Conservation (phyloP, 2,329 filamentous ascomycete species). For the Orbilia javanica region DNA sequence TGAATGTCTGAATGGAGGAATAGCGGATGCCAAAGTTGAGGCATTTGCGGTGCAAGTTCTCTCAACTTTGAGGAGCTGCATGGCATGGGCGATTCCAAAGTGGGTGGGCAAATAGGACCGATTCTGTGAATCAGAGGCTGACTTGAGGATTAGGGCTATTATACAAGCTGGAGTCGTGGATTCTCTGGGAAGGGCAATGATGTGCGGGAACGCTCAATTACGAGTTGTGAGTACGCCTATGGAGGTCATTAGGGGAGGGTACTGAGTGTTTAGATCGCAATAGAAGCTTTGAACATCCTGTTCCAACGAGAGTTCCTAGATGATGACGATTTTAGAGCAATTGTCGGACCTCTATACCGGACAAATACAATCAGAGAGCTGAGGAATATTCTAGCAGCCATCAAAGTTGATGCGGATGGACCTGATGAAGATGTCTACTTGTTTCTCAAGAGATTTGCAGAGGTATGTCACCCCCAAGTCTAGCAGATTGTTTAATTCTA, state of each 20-base stretch:
- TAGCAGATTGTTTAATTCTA: background rate
- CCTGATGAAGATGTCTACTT: slow-evolving; percentile 93
- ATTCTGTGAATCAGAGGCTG: background rate
- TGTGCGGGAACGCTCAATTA: slow-evolving; percentile 77
- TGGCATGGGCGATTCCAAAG: slow-evolving; percentile 89
- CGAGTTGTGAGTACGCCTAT: slow-evolving; percentile 73
- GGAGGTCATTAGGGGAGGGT: background rate
- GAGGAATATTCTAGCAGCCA: slow-evolving; percentile 82
- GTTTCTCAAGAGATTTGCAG: slow-evolving; percentile 91
- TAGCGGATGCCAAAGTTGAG: slow-evolving; percentile 75
- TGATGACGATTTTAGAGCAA: slow-evolving; percentile 80
- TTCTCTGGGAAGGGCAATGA: slow-evolving; percentile 78
- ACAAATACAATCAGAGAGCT: slow-evolving; percentile 78
- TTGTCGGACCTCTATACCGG: slow-evolving; percentile 84
- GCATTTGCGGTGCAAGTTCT: slow-evolving; percentile 81
- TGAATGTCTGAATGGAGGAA: slow-evolving; percentile 77
- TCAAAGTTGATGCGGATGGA: slow-evolving; percentile 80
- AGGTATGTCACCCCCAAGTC: slow-evolving; percentile 70
- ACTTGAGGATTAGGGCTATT: slow-evolving; percentile 70
- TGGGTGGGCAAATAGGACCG: slow-evolving; percentile 33
- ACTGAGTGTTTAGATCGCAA: slow-evolving; percentile 72
- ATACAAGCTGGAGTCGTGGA: slow-evolving; percentile 77
- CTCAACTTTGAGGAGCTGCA: slow-evolving; percentile 79
- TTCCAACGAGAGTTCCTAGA: slow-evolving; percentile 81
- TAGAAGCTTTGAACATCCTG: slow-evolving; percentile 85